phyloP scores from a whole-genome alignment of 129 eudicot genomes.

The Helianthus tuberosus region DNA sequence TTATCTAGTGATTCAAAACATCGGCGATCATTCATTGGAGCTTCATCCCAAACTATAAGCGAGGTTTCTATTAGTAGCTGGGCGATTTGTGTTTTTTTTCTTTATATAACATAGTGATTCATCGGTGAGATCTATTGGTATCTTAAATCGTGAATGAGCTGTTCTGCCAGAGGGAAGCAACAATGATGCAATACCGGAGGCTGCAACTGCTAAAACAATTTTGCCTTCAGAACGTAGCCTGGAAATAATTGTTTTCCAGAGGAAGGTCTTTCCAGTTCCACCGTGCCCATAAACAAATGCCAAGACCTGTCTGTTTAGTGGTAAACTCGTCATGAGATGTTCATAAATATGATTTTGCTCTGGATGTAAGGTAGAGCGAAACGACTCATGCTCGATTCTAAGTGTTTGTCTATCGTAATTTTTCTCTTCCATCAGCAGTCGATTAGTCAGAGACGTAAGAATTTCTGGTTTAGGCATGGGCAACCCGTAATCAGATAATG shows the following conservation, averaged over 20 bases:
- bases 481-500: no score
- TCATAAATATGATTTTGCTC: no score
- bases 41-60: background rate
- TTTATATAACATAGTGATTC: background rate
- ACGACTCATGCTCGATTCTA: background rate
- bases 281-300: no score
- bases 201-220: background rate
- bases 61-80: background rate
- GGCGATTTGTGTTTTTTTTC: background rate
- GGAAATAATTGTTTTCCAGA: background rate
- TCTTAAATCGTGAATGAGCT: background rate
- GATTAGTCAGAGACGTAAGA: background rate
- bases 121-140: background rate
- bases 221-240: background rate
- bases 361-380: background rate
- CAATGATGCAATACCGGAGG: background rate
- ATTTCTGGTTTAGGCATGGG: background rate
- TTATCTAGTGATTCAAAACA: background rate
- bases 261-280: background rate
- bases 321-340: no score
- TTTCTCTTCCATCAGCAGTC: background rate
- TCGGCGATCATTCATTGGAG: background rate
- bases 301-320: background rate
- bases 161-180: background rate
- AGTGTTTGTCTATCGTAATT: background rate